These are phyloP conservation scores for Bromus sterilis DNA, from an alignment of 176 grass and related monocot genomes.

Conservation along the genomic window DNA sequence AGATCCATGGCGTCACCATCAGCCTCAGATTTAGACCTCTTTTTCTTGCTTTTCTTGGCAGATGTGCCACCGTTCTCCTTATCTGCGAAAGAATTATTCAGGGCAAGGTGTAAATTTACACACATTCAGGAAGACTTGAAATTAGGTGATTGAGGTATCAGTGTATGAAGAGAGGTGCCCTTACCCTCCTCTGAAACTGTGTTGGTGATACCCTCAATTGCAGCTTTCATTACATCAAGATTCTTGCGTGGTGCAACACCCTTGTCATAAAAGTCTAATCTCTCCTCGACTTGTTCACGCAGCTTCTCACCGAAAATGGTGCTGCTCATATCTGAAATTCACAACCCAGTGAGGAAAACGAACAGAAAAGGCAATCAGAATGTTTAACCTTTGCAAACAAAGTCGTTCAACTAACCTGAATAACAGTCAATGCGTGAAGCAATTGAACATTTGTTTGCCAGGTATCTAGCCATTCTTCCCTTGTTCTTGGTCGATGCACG, in stretches of 20 bases:
- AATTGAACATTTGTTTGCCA: slow-evolving; percentile 97
- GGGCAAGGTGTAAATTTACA: neutral
- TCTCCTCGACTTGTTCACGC: slow-evolving; percentile 93
- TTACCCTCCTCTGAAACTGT: neutral
- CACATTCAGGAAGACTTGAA: neutral
- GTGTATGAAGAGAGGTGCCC: neutral
- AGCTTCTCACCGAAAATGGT: slow-evolving; percentile 76
- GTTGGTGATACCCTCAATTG: slow-evolving; percentile 48
- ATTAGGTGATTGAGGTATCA: neutral
- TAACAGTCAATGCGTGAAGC: slow-evolving; percentile 97
- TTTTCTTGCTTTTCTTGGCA: slow-evolving; percentile 64
- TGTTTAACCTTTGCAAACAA: neutral
- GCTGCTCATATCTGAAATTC: slow-evolving; percentile 47
- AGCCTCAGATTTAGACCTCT: slow-evolving; percentile 40
- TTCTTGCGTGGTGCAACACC: slow-evolving; percentile 88
- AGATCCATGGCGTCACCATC: slow-evolving; percentile 54
- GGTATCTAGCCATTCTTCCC: slow-evolving; percentile 90
- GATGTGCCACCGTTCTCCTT: slow-evolving; percentile 17
- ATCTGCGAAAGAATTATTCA: neutral
- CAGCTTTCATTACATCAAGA: slow-evolving; percentile 92
- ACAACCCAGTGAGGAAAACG: neutral
- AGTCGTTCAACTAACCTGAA: slow-evolving; percentile 47
- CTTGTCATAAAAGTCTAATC: slow-evolving; percentile 93
- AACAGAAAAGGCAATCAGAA: neutral
- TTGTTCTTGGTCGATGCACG: slow-evolving; percentile 88